Evolutionary conservation across 2,329 filamentous ascomycete species (phyloP).

Genomic region (Botrytis medusae): DNA sequence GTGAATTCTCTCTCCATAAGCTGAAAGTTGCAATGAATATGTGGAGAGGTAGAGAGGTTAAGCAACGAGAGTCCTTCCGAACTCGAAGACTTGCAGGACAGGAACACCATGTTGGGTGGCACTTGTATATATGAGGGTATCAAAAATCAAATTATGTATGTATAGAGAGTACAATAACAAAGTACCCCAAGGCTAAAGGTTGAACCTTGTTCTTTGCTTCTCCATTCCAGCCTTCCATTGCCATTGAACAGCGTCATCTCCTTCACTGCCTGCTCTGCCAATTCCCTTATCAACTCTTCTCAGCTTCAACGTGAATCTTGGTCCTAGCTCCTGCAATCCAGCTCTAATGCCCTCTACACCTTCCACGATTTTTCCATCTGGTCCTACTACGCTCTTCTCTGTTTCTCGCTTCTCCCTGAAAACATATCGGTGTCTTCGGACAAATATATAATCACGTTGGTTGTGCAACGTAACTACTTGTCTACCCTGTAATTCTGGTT

Average conservation of each 20-base stretch:
- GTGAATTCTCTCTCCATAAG: background rate
- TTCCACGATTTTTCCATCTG: constrained; percentile 79
- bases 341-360: constrained; percentile 84
- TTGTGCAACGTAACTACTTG: constrained; percentile 94
- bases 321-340: constrained; percentile 87
- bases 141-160: constrained; percentile 34
- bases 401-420: constrained; percentile 85
- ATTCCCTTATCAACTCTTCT: constrained; percentile 90
- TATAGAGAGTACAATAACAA: background rate
- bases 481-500: constrained; percentile 79
- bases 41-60: background rate
- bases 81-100: no score
- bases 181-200: constrained; percentile 60
- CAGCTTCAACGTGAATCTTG: constrained; percentile 81
- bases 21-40: background rate
- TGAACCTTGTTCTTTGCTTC: constrained; percentile 90
- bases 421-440: constrained; percentile 85
- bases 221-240: constrained; percentile 96
- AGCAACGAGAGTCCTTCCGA: background rate
- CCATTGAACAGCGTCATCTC: constrained; percentile 60
- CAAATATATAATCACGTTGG: constrained; percentile 94
- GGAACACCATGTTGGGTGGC: no score
- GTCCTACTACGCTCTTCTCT: constrained; percentile 80
- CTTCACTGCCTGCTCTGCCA: constrained; percentile 62
- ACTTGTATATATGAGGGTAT: constrained; percentile 27